Percentiles rank a stretch among this genome's conserved stretches.
phyloP scores from a whole-genome alignment of 495 filamentous ascomycete genomes.

The Penicillium herquei region DNA sequence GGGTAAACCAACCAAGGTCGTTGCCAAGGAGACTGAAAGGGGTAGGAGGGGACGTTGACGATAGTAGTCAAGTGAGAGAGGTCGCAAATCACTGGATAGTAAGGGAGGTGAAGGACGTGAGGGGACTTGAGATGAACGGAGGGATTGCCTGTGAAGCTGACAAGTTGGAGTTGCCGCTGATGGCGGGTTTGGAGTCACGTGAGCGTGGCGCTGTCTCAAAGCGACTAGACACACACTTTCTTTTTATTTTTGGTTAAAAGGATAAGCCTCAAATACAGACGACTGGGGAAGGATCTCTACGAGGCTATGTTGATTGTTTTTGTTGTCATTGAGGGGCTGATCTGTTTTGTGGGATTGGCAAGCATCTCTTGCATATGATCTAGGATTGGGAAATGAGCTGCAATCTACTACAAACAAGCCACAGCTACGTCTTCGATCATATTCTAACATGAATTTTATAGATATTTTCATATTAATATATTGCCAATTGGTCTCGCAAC shows the following conservation, averaged over 20 bases:
- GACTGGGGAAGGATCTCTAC: neutral
- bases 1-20: constrained; percentile 11
- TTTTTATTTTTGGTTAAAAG: neutral
- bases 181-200: constrained; percentile 26
- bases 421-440: neutral
- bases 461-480: neutral
- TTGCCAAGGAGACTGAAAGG: constrained; percentile 1
- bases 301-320: neutral
- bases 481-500: neutral
- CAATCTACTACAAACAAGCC: constrained; percentile 16
- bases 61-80: constrained; percentile 1
- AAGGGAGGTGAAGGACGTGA: constrained; percentile 9
- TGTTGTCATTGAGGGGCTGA: neutral
- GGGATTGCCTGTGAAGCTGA: constrained; percentile 30
- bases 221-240: neutral
- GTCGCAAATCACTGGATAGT: constrained; percentile 5
- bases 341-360: neutral
- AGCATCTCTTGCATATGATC: no score
- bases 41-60: neutral
- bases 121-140: constrained; percentile 18
- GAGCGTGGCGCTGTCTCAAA: constrained; percentile 27
- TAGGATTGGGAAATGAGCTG: constrained; percentile 1
- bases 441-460: neutral
- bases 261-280: neutral
- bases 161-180: constrained; percentile 36